A percentile compares a stretch with the other conserved stretches of the same genome.
phyloP scores from a whole-genome alignment of 352 stramenopile species.

The Blastocystis sp. region DNA sequence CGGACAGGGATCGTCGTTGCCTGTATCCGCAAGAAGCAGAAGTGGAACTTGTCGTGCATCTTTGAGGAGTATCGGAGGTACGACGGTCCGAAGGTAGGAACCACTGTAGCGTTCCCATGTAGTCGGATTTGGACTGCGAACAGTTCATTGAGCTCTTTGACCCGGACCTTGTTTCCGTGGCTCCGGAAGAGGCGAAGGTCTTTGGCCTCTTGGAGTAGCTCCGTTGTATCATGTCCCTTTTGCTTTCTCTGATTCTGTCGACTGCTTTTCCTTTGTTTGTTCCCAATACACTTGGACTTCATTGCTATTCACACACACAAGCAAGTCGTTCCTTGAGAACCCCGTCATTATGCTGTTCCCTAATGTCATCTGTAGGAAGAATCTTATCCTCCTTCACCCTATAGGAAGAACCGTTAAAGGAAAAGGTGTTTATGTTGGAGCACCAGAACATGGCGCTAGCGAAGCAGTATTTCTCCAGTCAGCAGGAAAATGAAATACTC shows the following conservation, averaged over 20 bases:
- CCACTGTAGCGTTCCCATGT: background rate
- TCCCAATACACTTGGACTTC: background rate
- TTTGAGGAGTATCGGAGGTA: conserved; percentile 82
- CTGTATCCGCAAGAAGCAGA: conserved; percentile 78
- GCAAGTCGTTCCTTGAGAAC: background rate
- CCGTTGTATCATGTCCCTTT: background rate
- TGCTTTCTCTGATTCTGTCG: background rate
- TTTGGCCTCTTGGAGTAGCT: background rate
- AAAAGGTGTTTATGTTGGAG: conserved; percentile 48
- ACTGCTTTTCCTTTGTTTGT: background rate
- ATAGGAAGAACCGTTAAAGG: conserved; percentile 32
- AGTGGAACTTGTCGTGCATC: conserved; percentile 80
- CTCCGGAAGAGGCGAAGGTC: background rate
- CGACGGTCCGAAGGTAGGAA: conserved; percentile 72
- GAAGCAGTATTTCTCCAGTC: conserved; percentile 20
- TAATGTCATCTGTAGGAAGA: background rate
- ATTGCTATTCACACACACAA: background rate
- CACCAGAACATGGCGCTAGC: conserved; percentile 44
- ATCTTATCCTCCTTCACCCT: background rate
- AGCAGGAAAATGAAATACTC: conserved; percentile 9
- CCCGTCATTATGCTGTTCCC: background rate
- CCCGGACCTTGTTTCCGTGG: conserved; percentile 75
- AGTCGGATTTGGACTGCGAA: conserved; percentile 71
- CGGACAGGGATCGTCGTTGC: conserved; percentile 75
- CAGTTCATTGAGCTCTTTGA: conserved; percentile 86